Conservation (phyloP, 202 grass and related monocot species). For the Panicum virgatum region DNA sequence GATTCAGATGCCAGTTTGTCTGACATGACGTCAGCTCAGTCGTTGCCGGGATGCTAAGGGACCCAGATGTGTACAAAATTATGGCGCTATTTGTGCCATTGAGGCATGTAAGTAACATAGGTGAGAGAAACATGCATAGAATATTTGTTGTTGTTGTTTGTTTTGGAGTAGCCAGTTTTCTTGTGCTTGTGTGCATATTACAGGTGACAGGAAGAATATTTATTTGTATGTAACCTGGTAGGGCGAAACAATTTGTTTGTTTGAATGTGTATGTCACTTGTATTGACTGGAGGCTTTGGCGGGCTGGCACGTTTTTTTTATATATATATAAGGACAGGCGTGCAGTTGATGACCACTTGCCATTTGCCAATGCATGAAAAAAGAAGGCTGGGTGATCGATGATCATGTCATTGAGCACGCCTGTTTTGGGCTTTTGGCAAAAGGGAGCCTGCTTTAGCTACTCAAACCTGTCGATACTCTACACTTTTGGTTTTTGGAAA, state of each 20-base stretch:
- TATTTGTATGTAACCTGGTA: not conserved
- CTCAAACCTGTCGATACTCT: not conserved
- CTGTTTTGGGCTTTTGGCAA: conserved; percentile 25
- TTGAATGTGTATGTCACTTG: not conserved
- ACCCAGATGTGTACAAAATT: not conserved
- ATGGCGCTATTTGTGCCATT: conserved; percentile 9
- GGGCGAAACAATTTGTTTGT: not conserved
- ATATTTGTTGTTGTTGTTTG: conserved; percentile 14
- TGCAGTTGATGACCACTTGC: too few species aligned
- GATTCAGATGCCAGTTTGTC: conserved; percentile 67
- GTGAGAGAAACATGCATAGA: conserved; percentile 4
- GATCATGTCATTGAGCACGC: not conserved
- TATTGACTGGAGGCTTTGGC: not conserved
- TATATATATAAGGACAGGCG: too few species aligned
- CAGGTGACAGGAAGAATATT: conserved; percentile 31
- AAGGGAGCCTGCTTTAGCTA: conserved; percentile 45
- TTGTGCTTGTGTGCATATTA: conserved; percentile 23
- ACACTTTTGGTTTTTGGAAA: conserved; percentile 16
- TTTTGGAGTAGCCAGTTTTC: not conserved
- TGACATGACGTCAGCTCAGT: conserved; percentile 65
- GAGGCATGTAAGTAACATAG: conserved; percentile 47
- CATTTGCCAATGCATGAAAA: not conserved
- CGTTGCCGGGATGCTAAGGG: conserved; percentile 60
- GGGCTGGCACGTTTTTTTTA: not conserved
- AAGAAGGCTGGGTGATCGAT: not conserved